Evolutionary conservation across 2,329 filamentous ascomycete species (phyloP).

Genomic region (Talaromyces marneffei): DNA sequence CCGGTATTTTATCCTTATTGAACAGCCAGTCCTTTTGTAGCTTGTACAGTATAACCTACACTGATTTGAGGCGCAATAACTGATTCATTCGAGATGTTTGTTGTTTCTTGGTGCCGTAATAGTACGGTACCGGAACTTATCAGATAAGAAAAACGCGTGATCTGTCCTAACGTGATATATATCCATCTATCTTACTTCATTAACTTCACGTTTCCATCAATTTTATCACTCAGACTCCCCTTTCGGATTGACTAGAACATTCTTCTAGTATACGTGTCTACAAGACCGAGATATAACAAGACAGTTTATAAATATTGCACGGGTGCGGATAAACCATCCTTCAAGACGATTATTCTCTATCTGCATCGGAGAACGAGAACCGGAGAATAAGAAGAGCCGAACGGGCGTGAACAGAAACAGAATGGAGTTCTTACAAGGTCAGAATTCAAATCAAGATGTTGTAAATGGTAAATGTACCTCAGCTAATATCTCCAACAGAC

Average conservation of each 20-base stretch:
- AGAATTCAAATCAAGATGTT: background rate
- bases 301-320: background rate
- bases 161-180: slow-evolving; percentile 1
- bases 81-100: background rate
- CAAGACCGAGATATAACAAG: background rate
- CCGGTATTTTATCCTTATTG: background rate
- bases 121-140: background rate
- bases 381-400: background rate
- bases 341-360: background rate
- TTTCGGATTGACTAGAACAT: background rate
- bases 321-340: background rate
- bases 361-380: background rate
- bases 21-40: background rate
- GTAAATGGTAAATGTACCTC: background rate
- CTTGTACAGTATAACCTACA: background rate
- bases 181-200: background rate
- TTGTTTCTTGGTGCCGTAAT: background rate
- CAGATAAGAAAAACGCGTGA: slow-evolving; percentile 9
- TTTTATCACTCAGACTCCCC: background rate
- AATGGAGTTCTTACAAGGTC: slow-evolving; percentile 18
- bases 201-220: background rate
- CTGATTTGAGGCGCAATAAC: background rate
- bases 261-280: background rate
- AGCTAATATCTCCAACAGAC: slow-evolving; percentile 13
- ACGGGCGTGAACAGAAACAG: background rate